phyloP scores from a whole-genome alignment of 257 asterid genomes.

The Solanum clarkiae region DNA sequence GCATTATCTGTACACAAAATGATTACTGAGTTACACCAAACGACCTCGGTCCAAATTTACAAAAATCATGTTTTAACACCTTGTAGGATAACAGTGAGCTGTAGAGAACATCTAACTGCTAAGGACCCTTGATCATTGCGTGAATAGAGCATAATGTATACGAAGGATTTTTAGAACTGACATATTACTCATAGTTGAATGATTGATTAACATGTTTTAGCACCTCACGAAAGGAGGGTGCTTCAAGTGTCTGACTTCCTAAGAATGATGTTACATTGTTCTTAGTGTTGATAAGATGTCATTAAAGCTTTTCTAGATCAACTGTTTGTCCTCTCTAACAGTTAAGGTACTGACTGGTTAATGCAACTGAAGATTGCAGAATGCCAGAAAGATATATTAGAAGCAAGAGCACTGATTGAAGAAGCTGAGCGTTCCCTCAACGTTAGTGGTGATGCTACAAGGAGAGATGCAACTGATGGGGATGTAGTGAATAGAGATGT shows the following conservation, averaged over 20 bases:
- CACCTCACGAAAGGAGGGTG: neutral
- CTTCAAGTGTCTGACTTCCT: neutral
- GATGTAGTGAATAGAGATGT: constrained; percentile 25
- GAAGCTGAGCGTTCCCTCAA: constrained; percentile 61
- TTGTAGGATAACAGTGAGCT: neutral
- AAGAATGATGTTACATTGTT: neutral
- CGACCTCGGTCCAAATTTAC: neutral
- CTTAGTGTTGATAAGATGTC: neutral
- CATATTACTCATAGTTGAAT: neutral
- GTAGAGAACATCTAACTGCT: neutral
- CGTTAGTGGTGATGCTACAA: neutral
- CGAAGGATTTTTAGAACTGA: neutral
- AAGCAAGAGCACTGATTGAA: constrained; percentile 75
- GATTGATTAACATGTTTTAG: neutral
- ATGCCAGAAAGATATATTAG: constrained; percentile 74
- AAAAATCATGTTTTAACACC: neutral
- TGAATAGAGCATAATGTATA: neutral
- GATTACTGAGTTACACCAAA: neutral
- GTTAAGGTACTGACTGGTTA: neutral
- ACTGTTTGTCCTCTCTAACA: neutral
- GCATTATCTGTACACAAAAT: neutral
- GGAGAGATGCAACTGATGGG: constrained; percentile 2
- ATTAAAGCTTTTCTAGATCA: neutral
- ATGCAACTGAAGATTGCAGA: constrained; percentile 59
- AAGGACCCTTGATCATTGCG: neutral